Percentiles rank a stretch among this genome's conserved stretches.
Evolutionary conservation across 768 basidiomycete genomes (phyloP).

Genomic region (Lentinula lateritia): DNA sequence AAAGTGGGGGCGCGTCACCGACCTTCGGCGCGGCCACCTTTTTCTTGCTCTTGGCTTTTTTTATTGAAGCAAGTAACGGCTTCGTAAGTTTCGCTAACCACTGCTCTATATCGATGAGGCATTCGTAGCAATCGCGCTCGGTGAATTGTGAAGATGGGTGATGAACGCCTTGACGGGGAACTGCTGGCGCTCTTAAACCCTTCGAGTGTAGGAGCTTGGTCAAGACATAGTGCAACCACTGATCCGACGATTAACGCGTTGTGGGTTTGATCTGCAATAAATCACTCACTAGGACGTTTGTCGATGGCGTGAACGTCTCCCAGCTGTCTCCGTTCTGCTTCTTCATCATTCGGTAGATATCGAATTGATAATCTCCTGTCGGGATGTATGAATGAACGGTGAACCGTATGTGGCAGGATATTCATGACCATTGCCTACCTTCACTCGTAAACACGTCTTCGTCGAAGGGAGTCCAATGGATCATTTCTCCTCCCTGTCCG

Average conservation of each 20-base stretch:
- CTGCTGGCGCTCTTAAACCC: conserved; percentile 51
- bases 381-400: background rate
- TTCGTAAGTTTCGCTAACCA: conserved; percentile 46
- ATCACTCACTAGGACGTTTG: conserved; percentile 78
- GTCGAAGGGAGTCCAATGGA: conserved; percentile 81
- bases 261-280: background rate
- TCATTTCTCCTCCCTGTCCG: conserved; percentile 34
- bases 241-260: conserved; percentile 1
- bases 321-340: conserved; percentile 56
- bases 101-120: conserved; percentile 59
- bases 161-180: conserved; percentile 29
- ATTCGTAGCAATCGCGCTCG: conserved; percentile 66
- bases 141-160: conserved; percentile 30
- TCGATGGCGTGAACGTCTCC: conserved; percentile 73
- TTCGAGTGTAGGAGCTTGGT: conserved; percentile 69
- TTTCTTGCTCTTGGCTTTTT: conserved; percentile 29
- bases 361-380: conserved; percentile 88
- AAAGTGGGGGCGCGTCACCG: conserved; percentile 27
- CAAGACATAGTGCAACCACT: conserved; percentile 92
- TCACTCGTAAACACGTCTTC: conserved; percentile 89
- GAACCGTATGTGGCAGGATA: background rate
- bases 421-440: conserved; percentile 37
- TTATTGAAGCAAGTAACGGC: conserved; percentile 22
- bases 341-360: conserved; percentile 88
- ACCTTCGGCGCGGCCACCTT: conserved; percentile 9